These are phyloP conservation scores for Candida loeiensis DNA, from an alignment of 805 yeast species.

Conservation along the genomic window DNA sequence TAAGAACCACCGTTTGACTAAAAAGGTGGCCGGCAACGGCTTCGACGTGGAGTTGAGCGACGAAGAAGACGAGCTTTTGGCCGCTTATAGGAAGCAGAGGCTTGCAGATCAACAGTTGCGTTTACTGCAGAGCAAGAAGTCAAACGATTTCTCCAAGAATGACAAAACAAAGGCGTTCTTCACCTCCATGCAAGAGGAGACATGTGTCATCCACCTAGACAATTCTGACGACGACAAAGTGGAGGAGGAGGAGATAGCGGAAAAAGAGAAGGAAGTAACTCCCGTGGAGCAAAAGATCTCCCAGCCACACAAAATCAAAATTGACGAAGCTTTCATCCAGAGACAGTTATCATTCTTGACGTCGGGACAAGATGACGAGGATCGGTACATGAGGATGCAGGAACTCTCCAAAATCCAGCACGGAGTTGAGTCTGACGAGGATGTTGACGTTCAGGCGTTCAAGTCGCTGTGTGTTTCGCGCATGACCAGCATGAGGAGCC, in stretches of 20 bases:
- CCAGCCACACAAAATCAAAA: constrained; percentile 28
- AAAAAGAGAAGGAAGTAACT: constrained; percentile 11
- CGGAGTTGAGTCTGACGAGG: constrained; percentile 37
- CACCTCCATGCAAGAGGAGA: constrained; percentile 54
- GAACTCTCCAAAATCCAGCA: constrained; percentile 32
- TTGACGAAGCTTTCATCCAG: constrained; percentile 56
- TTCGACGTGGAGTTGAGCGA: constrained; percentile 66
- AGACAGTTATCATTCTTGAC: constrained; percentile 52
- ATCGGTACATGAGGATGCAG: constrained; percentile 26
- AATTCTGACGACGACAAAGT: constrained; percentile 24
- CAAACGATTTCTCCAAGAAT: constrained; percentile 44
- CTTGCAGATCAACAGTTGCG: constrained; percentile 47
- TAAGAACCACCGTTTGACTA: constrained; percentile 67
- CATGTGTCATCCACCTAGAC: constrained; percentile 23
- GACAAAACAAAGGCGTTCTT: constrained; percentile 66
- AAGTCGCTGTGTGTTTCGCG: constrained; percentile 40
- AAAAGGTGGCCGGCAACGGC: constrained; percentile 49
- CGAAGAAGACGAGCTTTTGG: constrained; percentile 63
- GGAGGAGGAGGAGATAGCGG: constrained; percentile 13
- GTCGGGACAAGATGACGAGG: constrained; percentile 27
- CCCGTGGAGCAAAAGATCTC: constrained; percentile 17
- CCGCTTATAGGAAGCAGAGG: constrained; percentile 43
- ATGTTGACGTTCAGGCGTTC: constrained; percentile 42
- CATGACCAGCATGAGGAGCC: constrained; percentile 22
- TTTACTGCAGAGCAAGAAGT: constrained; percentile 44